Evolutionary conservation across 495 filamentous ascomycete genomes (phyloP), one percentile per base, ranked within the genome.

Genomic region (Penicillium daleae): DNA sequence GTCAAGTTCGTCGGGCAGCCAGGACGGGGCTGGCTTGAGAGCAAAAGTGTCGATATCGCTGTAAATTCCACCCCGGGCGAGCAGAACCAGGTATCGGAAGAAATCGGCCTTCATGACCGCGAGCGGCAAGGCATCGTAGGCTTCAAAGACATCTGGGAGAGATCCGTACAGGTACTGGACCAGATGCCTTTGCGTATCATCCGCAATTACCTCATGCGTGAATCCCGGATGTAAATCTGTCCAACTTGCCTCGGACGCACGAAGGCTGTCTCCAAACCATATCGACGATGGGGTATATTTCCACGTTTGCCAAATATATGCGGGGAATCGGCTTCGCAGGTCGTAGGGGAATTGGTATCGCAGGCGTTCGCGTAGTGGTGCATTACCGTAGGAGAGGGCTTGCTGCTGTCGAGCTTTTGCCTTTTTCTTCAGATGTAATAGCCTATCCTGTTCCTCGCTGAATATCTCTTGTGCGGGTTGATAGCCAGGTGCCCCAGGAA

Each of bases 221-320:
- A 99, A 99, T 4, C 85, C 87, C 0, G 95, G 95, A 74, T 99
- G 91, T 64, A 91, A 80, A 65, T 92, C 86, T 3, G 93, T 90
- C 95, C 95, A 99, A 61, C 89, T 92, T 42, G 93, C 92, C 78
- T 99, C 95, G 57, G 90, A 80, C 29, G 86, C 84, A 51, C 96
- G 87, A 51, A 96, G 91, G 6, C 80, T 77, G 62, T 90, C 86
- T 5, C 72, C 75, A 70, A 99, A 99, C 61, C 91, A 85, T 56
- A 85, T 81, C n/a, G 90, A 90, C 1, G 88, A 84, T 1, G 96
- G 95, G 1, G 87, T 90, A 72, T 89, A 91, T 76, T 96, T 97
- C 95, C 95, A 99, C 40, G 95, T 99, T 80, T 99, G 95, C 95
- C 95, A 99, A 62, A 99, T 96, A 76, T 96, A 99, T 29, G 92